phyloP scores from a whole-genome alignment of 208 protist genomes.

The Jaenimonas drosophilae region DNA sequence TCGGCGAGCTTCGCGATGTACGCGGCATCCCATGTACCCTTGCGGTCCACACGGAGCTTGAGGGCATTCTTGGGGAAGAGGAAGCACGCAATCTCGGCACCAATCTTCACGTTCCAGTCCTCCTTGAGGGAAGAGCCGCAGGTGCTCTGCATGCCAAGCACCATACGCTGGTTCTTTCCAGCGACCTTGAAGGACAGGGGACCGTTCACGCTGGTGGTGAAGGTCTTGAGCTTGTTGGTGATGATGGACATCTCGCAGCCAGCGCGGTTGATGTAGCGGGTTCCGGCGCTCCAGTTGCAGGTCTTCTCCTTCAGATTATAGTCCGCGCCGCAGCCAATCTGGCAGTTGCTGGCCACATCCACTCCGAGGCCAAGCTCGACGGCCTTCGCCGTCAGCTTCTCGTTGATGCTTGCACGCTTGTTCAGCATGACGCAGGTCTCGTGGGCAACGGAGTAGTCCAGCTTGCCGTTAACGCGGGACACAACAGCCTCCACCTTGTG shows the following conservation, averaged over 20 bases:
- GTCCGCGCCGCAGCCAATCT: constrained; percentile 44
- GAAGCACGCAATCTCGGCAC: constrained; percentile 39
- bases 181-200: constrained; percentile 23
- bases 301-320: constrained; percentile 42
- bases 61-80: constrained; percentile 51
- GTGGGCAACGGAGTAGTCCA: constrained; percentile 10
- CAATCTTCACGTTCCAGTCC: constrained; percentile 20
- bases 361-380: constrained; percentile 53
- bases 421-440: constrained; percentile 36
- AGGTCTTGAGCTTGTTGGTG: constrained; percentile 36
- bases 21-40: constrained; percentile 38
- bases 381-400: constrained; percentile 44
- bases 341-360: constrained; percentile 32
- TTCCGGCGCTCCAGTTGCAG: constrained; percentile 56
- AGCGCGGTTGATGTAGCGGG: constrained; percentile 28
- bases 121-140: constrained; percentile 16
- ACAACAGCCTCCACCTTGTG: constrained; percentile 47
- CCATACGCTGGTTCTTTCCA: constrained; percentile 14
- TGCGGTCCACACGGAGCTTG: constrained; percentile 51
- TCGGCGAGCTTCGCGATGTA: constrained; percentile 61
- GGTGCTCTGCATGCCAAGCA: constrained; percentile 35
- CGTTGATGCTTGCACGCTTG: constrained; percentile 45
- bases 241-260: constrained; percentile 33
- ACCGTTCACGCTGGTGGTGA: constrained; percentile 21
- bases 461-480: not conserved